A percentile compares a stretch with the other conserved stretches of the same genome.
Evolutionary conservation across 768 basidiomycete species (phyloP).

Genomic region (Lactarius psammicola): DNA sequence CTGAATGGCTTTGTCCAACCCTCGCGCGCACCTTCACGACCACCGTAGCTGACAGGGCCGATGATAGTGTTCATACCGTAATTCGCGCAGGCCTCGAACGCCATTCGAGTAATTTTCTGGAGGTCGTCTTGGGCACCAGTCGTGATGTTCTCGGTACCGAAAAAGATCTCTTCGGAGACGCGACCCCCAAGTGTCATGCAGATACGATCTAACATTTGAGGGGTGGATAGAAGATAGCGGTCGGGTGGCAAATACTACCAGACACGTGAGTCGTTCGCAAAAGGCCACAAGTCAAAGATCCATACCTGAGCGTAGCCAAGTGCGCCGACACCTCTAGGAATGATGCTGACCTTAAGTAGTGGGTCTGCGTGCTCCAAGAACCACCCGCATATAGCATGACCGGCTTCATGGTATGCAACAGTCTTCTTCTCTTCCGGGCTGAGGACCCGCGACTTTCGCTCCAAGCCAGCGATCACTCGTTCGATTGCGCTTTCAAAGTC

Average conservation of each 20-base stretch:
- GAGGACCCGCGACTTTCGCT: constrained; percentile 91
- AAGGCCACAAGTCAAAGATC: neutral
- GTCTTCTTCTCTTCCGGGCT: constrained; percentile 97
- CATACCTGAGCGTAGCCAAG: constrained; percentile 92
- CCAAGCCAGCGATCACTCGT: constrained; percentile 94
- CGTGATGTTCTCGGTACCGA: constrained; percentile 87
- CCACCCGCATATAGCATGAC: constrained; percentile 98
- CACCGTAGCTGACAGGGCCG: constrained; percentile 95
- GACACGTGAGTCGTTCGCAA: constrained; percentile 10
- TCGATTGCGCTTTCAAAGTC: constrained; percentile 99
- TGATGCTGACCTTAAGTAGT: constrained; percentile 95
- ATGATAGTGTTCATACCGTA: constrained; percentile 97
- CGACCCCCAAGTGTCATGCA: constrained; percentile 99
- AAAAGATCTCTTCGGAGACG: constrained; percentile 98
- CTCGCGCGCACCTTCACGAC: constrained; percentile 79
- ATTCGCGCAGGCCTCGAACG: constrained; percentile 91
- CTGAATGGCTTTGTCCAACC: constrained; percentile 97
- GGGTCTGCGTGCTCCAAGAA: constrained; percentile 97
- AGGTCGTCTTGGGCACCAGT: constrained; percentile 98
- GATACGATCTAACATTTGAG: constrained; percentile 93
- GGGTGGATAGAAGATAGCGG: constrained; percentile 91
- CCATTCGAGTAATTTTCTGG: constrained; percentile 97
- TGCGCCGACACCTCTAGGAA: constrained; percentile 93
- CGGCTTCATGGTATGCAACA: constrained; percentile 98
- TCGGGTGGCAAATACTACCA: constrained; percentile 89